Conservation (phyloP, 352 stramenopile species). For the Phytophthora pinifolia region DNA sequence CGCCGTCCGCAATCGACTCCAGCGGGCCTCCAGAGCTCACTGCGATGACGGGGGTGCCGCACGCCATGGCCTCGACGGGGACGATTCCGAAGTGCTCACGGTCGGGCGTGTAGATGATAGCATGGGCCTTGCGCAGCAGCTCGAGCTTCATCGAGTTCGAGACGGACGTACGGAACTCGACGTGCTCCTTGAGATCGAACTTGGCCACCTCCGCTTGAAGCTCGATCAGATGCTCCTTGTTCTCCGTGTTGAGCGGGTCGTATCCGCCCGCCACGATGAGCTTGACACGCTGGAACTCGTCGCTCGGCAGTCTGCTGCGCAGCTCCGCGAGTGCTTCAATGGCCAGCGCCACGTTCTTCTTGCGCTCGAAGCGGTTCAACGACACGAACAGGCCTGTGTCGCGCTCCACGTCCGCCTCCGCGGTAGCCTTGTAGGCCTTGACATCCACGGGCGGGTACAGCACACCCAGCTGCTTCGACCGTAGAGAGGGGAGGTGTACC, state of each 20-base stretch:
- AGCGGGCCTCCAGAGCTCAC: conserved; percentile 94
- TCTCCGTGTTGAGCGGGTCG: conserved; percentile 95
- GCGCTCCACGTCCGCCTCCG: conserved; percentile 33
- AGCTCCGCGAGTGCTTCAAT: conserved; percentile 80
- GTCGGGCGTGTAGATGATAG: conserved; percentile 96
- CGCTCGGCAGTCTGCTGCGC: conserved; percentile 34
- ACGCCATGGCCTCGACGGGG: conserved; percentile 97
- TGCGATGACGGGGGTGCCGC: conserved; percentile 93
- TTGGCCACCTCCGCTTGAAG: conserved; percentile 77
- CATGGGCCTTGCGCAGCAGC: conserved; percentile 82
- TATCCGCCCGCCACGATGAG: conserved; percentile 96
- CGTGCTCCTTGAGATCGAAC: conserved; percentile 49
- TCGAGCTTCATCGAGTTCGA: conserved; percentile 86
- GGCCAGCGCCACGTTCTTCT: conserved; percentile 96
- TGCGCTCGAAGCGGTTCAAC: conserved; percentile 98
- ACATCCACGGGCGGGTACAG: conserved; percentile 95
- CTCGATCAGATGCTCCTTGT: conserved; percentile 94
- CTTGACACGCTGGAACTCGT: conserved; percentile 55
- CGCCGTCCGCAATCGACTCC: conserved; percentile 94
- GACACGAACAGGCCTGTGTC: conserved; percentile 89
- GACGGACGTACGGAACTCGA: conserved; percentile 91
- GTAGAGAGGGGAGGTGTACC: conserved; percentile 85
- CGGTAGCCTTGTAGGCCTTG: conserved; percentile 49
- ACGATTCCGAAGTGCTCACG: conserved; percentile 99
- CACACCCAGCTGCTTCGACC: conserved; percentile 67